Base-by-base conservation (phyloP, 805 yeast species). In the Ogataea naganishii region DNA sequence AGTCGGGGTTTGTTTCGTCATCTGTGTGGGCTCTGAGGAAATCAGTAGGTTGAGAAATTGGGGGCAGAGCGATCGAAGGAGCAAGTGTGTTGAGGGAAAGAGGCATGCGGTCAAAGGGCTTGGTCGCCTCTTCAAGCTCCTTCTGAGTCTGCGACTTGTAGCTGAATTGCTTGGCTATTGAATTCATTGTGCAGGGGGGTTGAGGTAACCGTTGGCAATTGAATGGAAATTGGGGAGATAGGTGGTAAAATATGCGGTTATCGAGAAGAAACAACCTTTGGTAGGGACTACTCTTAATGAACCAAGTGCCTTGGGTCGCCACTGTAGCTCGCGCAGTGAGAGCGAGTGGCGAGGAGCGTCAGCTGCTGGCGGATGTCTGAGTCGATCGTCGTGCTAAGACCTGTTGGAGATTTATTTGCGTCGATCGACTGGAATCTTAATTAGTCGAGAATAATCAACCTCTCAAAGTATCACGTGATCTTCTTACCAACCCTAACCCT, bases 1-100 rank as follows among this genome's bases (percentile, higher is more conserved):
- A 88, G 52, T 86, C 96, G 17, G 95, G 94, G 54, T 88, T 89
- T 37, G 76, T 53, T 13, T 85, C 78, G 58, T 92, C 96, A 58
- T 92, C 98, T 6, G 98, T 92, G 58, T 92, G 96, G n/a, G 96
- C 96, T 56, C 97, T 72, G 43, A 92, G 64, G 53, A 89, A 89
- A 32, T 82, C 94, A 6, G 95, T 75, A 19, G 98, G 97, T 44
- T 80, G 75, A 29, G 88, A 73, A 37, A 83, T 79, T 33, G 92
- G 92, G 18, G 96, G 95, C 49, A 85, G 57, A 32, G 76, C 57
- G 37, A 85, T 64, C 13, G 71, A 52, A 18, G 94, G 94, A 4
- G 76, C 69, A 41, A 72, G 49, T 24, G 34, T 32, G 14, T 26
- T 18, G 14, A 44, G 20, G 5, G 41, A 38, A 5, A 42, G 41